These are phyloP conservation scores for Cicer arietinum DNA, from an alignment of 306 rosid species.

Conservation along the genomic window DNA sequence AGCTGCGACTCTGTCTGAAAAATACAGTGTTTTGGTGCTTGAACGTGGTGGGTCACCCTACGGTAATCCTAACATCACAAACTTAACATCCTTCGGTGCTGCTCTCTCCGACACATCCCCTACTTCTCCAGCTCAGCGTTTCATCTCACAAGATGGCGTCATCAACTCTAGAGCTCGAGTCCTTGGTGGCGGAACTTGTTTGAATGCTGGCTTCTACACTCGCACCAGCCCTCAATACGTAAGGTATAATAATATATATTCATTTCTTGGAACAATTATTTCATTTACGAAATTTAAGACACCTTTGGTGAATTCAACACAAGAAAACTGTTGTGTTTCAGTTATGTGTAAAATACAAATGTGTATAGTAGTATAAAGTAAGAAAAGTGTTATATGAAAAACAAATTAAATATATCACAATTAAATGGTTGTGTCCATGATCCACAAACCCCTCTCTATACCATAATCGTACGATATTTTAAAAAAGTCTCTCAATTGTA, in stretches of 20 bases:
- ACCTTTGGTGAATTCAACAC: too few relatives aligned
- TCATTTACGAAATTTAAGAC: too few relatives aligned
- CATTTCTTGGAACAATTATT: too few relatives aligned
- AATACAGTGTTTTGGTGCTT: slow-evolving; percentile 60
- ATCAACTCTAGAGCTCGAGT: slow-evolving; percentile 76
- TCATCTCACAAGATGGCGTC: slow-evolving; percentile 80
- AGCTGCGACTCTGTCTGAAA: slow-evolving; percentile 77
- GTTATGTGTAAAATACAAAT: too few relatives aligned
- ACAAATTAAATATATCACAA: too few relatives aligned
- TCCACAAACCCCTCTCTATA: too few relatives aligned
- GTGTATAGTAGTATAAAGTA: too few relatives aligned
- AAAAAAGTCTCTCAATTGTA: too few relatives aligned
- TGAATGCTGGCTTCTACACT: slow-evolving; percentile 81
- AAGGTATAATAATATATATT: slow-evolving; percentile 23
- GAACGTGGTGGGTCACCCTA: slow-evolving; percentile 86
- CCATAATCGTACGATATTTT: too few relatives aligned
- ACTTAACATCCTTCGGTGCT: slow-evolving; percentile 62
- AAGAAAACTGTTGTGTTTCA: too few relatives aligned
- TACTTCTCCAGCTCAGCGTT: slow-evolving; percentile 78
- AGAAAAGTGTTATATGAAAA: too few relatives aligned
- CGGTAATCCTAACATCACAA: slow-evolving; percentile 71
- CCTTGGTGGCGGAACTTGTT: slow-evolving; percentile 70
- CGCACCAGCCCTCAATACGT: slow-evolving; percentile 59
- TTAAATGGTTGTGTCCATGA: too few relatives aligned
- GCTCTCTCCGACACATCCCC: slow-evolving; percentile 68